Evolutionary conservation across 1,139 yeast species (phyloP).

Genomic region (Pneumocystis canis): DNA sequence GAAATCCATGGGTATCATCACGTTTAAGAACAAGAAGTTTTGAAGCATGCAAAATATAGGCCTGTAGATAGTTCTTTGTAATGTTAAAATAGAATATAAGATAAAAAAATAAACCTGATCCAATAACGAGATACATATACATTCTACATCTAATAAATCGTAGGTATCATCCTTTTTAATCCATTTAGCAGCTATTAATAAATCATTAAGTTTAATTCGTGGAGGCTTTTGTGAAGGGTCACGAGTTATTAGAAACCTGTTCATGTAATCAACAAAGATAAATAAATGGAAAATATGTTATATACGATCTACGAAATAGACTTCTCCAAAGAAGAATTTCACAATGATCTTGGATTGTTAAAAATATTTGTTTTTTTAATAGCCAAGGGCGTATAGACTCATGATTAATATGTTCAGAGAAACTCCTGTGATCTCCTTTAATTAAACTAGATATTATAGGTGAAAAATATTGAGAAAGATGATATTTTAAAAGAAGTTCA

Average conservation of each 20-base stretch:
- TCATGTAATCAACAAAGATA: constrained; percentile 4
- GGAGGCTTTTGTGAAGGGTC: constrained; percentile 13
- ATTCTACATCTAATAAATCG: constrained; percentile 22
- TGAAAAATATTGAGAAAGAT: constrained; percentile 19
- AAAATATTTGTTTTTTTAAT: constrained; percentile 19
- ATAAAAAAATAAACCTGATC: constrained; percentile 25
- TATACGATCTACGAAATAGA: constrained; percentile 18
- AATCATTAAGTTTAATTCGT: constrained; percentile 16
- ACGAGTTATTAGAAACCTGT: constrained; percentile 8
- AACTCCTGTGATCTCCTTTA: constrained; percentile 20
- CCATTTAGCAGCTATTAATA: constrained; percentile 15
- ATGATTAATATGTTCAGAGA: constrained; percentile 19
- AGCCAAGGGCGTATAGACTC: constrained; percentile 18
- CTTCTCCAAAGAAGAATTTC: constrained; percentile 23
- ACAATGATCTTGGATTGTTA: constrained; percentile 20
- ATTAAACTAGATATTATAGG: constrained; percentile 22
- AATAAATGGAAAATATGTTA: background rate
- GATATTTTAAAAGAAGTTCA: constrained; percentile 18
- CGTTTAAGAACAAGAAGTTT: constrained; percentile 1
- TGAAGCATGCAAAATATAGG: background rate
- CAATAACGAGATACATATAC: constrained; percentile 24
- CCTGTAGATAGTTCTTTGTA: background rate
- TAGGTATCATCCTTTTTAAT: constrained; percentile 13
- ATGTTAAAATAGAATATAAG: constrained; percentile 17
- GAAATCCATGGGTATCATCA: background rate